Evolutionary conservation across 495 filamentous ascomycete species (phyloP).

Genomic region (Aspergillus coremiiformis): DNA sequence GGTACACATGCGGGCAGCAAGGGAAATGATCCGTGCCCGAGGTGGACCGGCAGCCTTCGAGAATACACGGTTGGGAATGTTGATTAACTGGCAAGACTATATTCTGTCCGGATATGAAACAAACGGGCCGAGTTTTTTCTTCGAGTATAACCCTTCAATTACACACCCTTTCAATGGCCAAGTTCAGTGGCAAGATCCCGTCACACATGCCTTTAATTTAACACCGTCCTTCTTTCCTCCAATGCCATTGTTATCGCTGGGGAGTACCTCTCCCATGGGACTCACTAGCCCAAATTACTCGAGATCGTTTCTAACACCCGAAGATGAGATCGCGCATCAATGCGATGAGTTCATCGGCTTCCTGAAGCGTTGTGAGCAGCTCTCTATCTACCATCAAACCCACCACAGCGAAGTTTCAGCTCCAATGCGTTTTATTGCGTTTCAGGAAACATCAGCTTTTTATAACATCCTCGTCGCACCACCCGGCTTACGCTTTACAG

Average conservation of each 20-base stretch:
- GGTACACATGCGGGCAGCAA: slow-evolving; percentile 34
- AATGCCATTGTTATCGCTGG: slow-evolving; percentile 9
- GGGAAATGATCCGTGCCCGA: slow-evolving; percentile 33
- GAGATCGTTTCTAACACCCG: slow-evolving; percentile 7
- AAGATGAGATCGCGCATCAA: slow-evolving; percentile 28
- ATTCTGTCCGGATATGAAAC: slow-evolving; percentile 35
- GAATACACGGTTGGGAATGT: slow-evolving; percentile 32
- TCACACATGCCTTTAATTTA: not conserved
- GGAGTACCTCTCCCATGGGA: slow-evolving; percentile 1
- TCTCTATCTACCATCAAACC: slow-evolving; percentile 23
- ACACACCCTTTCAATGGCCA: slow-evolving; percentile 1
- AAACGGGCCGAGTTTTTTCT: slow-evolving; percentile 27
- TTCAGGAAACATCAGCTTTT: slow-evolving; percentile 21
- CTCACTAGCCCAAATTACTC: slow-evolving; percentile 2
- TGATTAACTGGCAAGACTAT: slow-evolving; percentile 41
- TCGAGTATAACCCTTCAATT: slow-evolving; percentile 14
- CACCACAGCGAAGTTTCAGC: slow-evolving; percentile 6
- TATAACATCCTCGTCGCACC: slow-evolving; percentile 27
- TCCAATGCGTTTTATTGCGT: slow-evolving; percentile 20
- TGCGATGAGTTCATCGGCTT: slow-evolving; percentile 35
- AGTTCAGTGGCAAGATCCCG: not conserved
- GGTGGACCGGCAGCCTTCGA: slow-evolving; percentile 32
- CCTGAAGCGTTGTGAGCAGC: slow-evolving; percentile 30
- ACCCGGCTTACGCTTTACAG: slow-evolving; percentile 22
- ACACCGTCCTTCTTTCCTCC: slow-evolving; percentile 23